These are phyloP conservation scores for Magnusiomyces clavatus DNA, from an alignment of 1,139 yeast species.

Conservation along the genomic window DNA sequence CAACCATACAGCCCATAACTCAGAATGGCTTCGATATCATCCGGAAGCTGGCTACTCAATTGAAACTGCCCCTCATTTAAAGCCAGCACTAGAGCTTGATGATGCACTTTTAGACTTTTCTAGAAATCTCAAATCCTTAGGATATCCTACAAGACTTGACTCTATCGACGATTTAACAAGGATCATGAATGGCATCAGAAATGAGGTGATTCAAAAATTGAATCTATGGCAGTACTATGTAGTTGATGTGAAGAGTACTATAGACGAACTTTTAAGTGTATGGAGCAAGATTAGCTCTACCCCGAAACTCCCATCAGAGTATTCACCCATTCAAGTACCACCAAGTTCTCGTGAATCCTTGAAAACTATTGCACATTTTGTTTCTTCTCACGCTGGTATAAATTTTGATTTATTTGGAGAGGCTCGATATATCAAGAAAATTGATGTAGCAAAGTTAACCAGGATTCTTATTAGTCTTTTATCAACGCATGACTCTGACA, in stretches of 20 bases:
- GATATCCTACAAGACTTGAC: constrained; percentile 51
- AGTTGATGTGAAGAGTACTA: constrained; percentile 39
- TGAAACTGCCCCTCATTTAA: constrained; percentile 82
- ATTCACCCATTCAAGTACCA: constrained; percentile 37
- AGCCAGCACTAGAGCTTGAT: constrained; percentile 79
- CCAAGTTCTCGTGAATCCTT: constrained; percentile 35
- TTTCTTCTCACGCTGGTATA: constrained; percentile 38
- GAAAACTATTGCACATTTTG: constrained; percentile 44
- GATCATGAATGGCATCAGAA: constrained; percentile 58
- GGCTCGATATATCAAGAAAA: constrained; percentile 45
- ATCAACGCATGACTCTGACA: constrained; percentile 27
- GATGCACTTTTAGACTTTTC: constrained; percentile 59
- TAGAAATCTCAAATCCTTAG: constrained; percentile 42
- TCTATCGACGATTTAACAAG: constrained; percentile 46
- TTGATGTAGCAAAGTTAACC: constrained; percentile 47
- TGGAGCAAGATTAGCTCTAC: neutral
- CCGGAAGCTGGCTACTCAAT: constrained; percentile 89
- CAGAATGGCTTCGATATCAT: constrained; percentile 72
- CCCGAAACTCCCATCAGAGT: neutral
- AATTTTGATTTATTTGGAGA: constrained; percentile 37
- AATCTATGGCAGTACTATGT: constrained; percentile 87
- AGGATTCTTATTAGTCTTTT: constrained; percentile 36
- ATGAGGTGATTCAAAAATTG: constrained; percentile 57
- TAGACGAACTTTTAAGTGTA: constrained; percentile 24
- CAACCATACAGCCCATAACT: constrained; percentile 91